Conservation (phyloP, 2,329 filamentous ascomycete species). For the Colletotrichum spaethianum region DNA sequence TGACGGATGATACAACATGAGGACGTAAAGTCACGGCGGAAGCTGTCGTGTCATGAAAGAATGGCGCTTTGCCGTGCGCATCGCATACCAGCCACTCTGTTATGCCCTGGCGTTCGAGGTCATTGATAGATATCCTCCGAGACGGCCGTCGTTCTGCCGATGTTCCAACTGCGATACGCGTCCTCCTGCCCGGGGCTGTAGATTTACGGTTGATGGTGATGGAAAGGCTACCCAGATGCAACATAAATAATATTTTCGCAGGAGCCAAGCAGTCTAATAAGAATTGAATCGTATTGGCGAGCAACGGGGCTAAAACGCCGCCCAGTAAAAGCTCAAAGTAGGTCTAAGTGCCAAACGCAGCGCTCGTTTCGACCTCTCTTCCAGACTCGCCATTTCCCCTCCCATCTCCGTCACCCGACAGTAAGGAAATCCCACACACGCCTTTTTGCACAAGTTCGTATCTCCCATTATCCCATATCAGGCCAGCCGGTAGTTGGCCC, state of each 20-base stretch:
- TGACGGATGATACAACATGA: background rate
- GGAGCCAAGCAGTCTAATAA: background rate
- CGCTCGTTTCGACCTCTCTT: conserved; percentile 13
- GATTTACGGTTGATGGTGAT: background rate
- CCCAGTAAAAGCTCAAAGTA: conserved; percentile 5
- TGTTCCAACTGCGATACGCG: background rate
- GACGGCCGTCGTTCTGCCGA: background rate
- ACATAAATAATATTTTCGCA: background rate
- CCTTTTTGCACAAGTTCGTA: conserved; percentile 35
- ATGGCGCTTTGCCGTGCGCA: background rate
- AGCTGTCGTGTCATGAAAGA: background rate
- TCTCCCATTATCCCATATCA: conserved; percentile 34
- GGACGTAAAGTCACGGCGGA: background rate
- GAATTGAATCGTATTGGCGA: conserved; percentile 8
- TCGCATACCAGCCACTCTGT: background rate
- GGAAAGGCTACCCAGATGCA: background rate
- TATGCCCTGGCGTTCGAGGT: background rate
- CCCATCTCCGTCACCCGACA: conserved; percentile 3
- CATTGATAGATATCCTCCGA: background rate
- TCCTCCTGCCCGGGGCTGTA: background rate
- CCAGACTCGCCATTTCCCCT: background rate
- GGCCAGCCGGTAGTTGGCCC: background rate
- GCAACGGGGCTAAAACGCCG: conserved; percentile 14
- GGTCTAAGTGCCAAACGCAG: conserved; percentile 8
- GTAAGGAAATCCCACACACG: conserved; percentile 13